Conservation (phyloP, 305 asterid genomes). For the Fraxinus latifolia region DNA sequence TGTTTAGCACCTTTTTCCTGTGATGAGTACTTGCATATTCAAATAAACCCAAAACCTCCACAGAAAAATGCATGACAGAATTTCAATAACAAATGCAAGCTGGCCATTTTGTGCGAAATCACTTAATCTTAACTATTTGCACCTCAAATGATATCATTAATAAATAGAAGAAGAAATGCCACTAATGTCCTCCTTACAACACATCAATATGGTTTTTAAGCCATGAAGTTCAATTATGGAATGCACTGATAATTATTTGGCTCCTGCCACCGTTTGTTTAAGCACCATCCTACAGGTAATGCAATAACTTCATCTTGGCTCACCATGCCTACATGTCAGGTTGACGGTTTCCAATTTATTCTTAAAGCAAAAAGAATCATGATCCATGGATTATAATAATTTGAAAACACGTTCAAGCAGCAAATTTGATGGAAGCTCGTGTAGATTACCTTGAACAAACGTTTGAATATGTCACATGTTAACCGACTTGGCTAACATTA, state of each 20-base stretch:
- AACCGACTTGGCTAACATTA: background rate
- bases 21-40: background rate
- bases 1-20: background rate
- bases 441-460: background rate
- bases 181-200: background rate
- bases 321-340: background rate
- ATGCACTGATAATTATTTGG: background rate
- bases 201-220: background rate
- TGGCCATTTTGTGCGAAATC: background rate
- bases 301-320: background rate
- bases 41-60: background rate
- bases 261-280: background rate
- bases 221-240: background rate
- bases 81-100: background rate
- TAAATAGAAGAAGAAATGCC: background rate
- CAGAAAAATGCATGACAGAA: background rate
- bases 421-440: background rate
- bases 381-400: background rate
- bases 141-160: background rate
- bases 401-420: background rate
- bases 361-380: background rate
- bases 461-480: background rate
- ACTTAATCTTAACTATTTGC: background rate
- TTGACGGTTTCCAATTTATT: background rate
- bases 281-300: background rate